Evolutionary conservation across 139 green algal genomes (phyloP), one percentile per base, ranked within the genome.

Genomic region (Bryopsis sp.): DNA sequence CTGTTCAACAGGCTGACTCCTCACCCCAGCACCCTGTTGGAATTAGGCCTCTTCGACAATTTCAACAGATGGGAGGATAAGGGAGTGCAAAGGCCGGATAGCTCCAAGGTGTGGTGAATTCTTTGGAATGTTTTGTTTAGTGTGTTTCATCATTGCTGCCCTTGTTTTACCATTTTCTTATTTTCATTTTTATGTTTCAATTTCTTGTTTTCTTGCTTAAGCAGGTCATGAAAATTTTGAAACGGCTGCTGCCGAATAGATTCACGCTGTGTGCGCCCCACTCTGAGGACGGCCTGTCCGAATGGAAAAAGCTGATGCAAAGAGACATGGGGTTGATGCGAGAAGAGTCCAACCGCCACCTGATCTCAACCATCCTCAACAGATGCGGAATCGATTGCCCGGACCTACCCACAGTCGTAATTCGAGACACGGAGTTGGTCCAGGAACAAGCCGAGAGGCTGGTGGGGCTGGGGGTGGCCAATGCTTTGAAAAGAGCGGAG

Each of bases 31-130:
- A 48, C 67, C 32, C 54, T 73, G 31, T 48, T 73, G 50, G 67
- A 73, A 8, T 62, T 73, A 28, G 39, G 47, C 35, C 67, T 73
- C 38, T 62, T 73, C 22, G 67, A 73, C 43, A 58, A 48, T n/a
- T 33, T 73, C 3, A 26, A 26, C 8, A 46, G n/a, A 54, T 28
- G 31, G 31, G 48, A 66, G 5, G 37, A 64, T 48, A 73, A 73
- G 26, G 24, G 24, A 3, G 26, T 32, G 24, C 47, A 63, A 28
- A 50, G 36, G 22, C 22, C 47, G 47, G 47, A 75, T n/a, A 29
- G 19, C 1, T 39, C 72, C 19, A 74, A 61, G 2, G 47, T 64
- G 39, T 73, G 59, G 26, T 75, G 39, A 46, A 37, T 35, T 24
- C 39, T 72, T 24, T 8, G 11, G 32, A 8, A 50, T 48, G 59